phyloP scores from a whole-genome alignment of 108 stramenopile species.

The Craspedostauros australis region DNA sequence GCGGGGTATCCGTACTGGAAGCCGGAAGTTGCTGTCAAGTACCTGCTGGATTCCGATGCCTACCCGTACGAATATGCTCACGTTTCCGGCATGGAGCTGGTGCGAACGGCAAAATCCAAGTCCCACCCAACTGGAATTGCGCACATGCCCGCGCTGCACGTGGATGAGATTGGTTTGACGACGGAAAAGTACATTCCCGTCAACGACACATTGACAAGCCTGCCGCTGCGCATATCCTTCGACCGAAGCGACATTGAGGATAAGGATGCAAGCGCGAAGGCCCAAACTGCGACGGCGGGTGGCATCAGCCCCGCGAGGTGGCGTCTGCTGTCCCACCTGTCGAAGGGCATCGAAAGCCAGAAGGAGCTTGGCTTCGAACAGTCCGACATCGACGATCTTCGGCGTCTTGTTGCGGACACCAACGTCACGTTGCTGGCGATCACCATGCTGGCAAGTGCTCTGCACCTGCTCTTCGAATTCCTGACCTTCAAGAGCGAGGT shows the following conservation, averaged over 20 bases:
- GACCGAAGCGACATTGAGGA: constrained; percentile 58
- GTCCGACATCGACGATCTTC: constrained; percentile 86
- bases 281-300: constrained; percentile 40
- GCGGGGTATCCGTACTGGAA: constrained; percentile 79
- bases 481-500: constrained; percentile 92
- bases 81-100: constrained; percentile 49
- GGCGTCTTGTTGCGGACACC: constrained; percentile 41
- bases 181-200: constrained; percentile 90
- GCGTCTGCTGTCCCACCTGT: constrained; percentile 72
- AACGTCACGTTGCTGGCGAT: constrained; percentile 83
- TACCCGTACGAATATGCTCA: constrained; percentile 65
- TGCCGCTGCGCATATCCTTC: constrained; percentile 83
- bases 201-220: constrained; percentile 77
- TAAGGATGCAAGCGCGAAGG: constrained; percentile 4
- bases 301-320: constrained; percentile 80
- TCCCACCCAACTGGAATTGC: constrained; percentile 56
- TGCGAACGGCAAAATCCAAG: constrained; percentile 24
- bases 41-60: constrained; percentile 58
- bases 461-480: constrained; percentile 93
- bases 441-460: constrained; percentile 84
- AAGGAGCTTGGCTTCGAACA: constrained; percentile 88
- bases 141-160: constrained; percentile 77
- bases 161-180: constrained; percentile 92
- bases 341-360: constrained; percentile 70
- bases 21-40: constrained; percentile 72